These are phyloP conservation scores for Rutstroemia sydowiana DNA, from an alignment of 2,329 filamentous ascomycete species.

Conservation along the genomic window DNA sequence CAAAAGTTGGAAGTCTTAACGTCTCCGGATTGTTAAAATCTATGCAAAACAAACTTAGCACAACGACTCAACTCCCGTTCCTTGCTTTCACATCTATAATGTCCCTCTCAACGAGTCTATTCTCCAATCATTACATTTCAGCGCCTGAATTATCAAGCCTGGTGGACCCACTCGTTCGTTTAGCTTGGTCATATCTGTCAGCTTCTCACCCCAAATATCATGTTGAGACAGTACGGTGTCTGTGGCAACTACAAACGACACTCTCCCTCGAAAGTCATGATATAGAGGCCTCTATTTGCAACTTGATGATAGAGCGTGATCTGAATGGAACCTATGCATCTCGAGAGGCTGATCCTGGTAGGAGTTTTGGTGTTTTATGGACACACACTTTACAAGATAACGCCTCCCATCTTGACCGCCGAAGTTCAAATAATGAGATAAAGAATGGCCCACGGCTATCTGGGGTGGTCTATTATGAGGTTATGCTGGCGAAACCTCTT, in stretches of 20 bases:
- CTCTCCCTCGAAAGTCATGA: constrained; percentile 61
- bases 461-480: constrained; percentile 56
- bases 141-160: constrained; percentile 50
- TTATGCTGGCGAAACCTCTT: constrained; percentile 73
- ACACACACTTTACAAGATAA: constrained; percentile 63
- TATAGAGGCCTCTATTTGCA: constrained; percentile 71
- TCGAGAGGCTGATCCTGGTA: constrained; percentile 52
- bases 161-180: constrained; percentile 59
- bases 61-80: constrained; percentile 39
- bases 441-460: constrained; percentile 37
- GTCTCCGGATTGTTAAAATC: constrained; percentile 42
- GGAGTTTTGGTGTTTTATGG: constrained; percentile 72
- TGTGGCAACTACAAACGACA: constrained; percentile 78
- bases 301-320: constrained; percentile 55
- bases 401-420: constrained; percentile 39
- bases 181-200: constrained; percentile 75
- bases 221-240: constrained; percentile 77
- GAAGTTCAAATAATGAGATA: constrained; percentile 34
- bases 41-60: constrained; percentile 41
- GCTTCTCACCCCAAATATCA: constrained; percentile 86
- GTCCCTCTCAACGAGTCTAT: constrained; percentile 50
- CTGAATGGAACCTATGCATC: constrained; percentile 39
- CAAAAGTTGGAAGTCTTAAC: constrained; percentile 38
- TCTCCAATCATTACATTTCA: constrained; percentile 45
- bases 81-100: constrained; percentile 50